A percentile compares a stretch with the other conserved stretches of the same genome.
These are phyloP conservation scores for Skeletonema potamos DNA, from an alignment of 108 stramenopile species.

Conservation along the genomic window DNA sequence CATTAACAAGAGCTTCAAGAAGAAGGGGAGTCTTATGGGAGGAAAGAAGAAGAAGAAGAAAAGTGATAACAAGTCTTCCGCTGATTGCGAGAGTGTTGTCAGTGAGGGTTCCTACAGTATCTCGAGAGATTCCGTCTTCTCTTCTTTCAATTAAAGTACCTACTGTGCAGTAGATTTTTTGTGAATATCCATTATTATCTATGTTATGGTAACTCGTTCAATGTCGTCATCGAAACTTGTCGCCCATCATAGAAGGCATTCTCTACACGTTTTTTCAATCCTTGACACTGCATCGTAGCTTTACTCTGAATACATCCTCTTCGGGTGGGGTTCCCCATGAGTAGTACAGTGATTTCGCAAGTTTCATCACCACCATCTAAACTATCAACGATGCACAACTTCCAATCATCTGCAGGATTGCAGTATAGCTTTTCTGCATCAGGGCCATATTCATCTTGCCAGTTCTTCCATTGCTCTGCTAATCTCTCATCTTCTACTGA, in stretches of 20 bases:
- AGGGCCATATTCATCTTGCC: conserved; percentile 37
- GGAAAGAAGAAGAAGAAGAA: not conserved
- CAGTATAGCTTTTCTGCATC: conserved; percentile 24
- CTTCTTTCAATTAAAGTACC: not conserved
- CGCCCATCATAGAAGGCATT: conserved; percentile 12
- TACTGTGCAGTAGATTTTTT: not conserved
- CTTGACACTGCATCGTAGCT: not conserved
- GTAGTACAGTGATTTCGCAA: conserved; percentile 1
- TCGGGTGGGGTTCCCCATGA: conserved; percentile 16
- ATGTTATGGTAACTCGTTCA: not conserved
- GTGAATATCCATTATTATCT: not conserved
- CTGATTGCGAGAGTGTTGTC: not conserved
- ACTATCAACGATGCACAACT: not conserved
- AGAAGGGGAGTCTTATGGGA: conserved; percentile 3
- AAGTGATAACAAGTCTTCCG: not conserved
- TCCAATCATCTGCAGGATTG: conserved; percentile 35
- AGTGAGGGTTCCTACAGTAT: not conserved
- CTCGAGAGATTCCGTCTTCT: not conserved
- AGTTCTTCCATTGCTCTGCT: conserved; percentile 4
- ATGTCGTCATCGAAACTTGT: conserved; percentile 4
- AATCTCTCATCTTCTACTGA: conserved; percentile 15
- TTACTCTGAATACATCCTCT: not conserved
- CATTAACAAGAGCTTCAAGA: not conserved
- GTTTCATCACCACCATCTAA: not conserved
- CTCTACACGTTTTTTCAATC: not conserved